Evolutionary conservation across 2,329 filamentous ascomycete genomes (phyloP), one percentile per base, ranked within the genome.

Genomic region (Hymenoscyphus fraxineus): DNA sequence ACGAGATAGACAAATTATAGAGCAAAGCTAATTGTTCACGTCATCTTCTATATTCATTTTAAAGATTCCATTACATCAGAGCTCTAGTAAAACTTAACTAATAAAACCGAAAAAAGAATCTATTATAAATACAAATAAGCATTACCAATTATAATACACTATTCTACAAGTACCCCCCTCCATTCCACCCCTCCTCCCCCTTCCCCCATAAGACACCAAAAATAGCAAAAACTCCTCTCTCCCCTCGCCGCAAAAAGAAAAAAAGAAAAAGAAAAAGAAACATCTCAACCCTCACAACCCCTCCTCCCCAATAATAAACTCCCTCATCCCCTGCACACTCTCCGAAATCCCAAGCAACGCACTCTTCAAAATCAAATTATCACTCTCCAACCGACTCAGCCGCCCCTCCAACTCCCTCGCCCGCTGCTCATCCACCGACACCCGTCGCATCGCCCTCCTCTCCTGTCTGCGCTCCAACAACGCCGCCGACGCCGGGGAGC

Each of bases 381-480:
- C 72, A 3, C 64, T 64, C 60, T 74, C 73, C 10, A 73, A 66
- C 62, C 63, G 70, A 1, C 40, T 35, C 22, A 73, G 38, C 10
- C 72, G 55, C 0, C 27, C 57, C 59, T 73, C 69, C n/a, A 73
- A 41, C 2, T 73, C 71, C 32, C 59, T 63, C 51, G 70, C 9
- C 64, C 58, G 5, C 66, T 55, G 19, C 31, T 59, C 19, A 60
- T 69, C 32, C 19, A n/a, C 12, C 16, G 32, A 31, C 2, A 35
- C 54, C 5, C n/a, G 32, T 16, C 27, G 16, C 54, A 32, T 57
- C 6, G 16, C 13, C 54, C 54, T 57, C 27, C 54, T 31, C 32
- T 57, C 54, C 16, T 57, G 27, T n/a, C 54, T 16, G 1, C 31
- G 27, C 19, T 57, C 54, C 27, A 32, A 3, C 27, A 57, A 19